These are phyloP conservation scores for Pyrenophora graminea DNA, from an alignment of 2,329 filamentous ascomycete genomes.

Conservation along the genomic window DNA sequence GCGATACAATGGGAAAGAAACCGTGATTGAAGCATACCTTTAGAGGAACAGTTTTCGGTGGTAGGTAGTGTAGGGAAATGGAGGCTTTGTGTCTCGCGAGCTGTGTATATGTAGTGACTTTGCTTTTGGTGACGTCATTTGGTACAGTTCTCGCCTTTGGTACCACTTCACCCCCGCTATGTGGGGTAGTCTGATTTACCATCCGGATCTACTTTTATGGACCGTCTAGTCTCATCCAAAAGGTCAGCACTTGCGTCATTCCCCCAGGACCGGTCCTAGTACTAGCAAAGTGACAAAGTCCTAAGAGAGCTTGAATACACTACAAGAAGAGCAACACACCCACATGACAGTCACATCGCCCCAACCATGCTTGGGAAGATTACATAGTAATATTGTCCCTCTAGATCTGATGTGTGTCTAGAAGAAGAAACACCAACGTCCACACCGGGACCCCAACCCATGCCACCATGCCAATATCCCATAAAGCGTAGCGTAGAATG, in stretches of 20 bases:
- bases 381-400: conserved; percentile 24
- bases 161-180: conserved; percentile 16
- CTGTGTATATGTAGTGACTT: conserved; percentile 15
- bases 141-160: conserved; percentile 5
- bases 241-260: conserved; percentile 17
- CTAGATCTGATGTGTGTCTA: conserved; percentile 25
- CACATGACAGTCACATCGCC: conserved; percentile 1
- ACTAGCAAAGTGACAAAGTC: not conserved
- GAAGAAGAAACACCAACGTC: conserved; percentile 16
- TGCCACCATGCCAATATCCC: conserved; percentile 28
- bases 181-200: conserved; percentile 13
- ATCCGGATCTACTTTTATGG: conserved; percentile 6
- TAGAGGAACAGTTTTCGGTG: not conserved
- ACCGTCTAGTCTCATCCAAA: conserved; percentile 4
- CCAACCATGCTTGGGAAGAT: conserved; percentile 11
- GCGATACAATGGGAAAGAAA: conserved; percentile 11
- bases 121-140: conserved; percentile 22
- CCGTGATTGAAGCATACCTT: conserved; percentile 20
- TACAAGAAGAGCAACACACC: not conserved
- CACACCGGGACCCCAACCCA: conserved; percentile 23
- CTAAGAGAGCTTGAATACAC: conserved; percentile 1
- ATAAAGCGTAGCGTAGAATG: conserved; percentile 19
- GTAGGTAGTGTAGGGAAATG: conserved; percentile 6
- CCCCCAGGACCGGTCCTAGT: not conserved
- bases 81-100: conserved; percentile 11